These are phyloP conservation scores for Cyclocybe aegerita DNA, from an alignment of 768 basidiomycete genomes.

Conservation along the genomic window DNA sequence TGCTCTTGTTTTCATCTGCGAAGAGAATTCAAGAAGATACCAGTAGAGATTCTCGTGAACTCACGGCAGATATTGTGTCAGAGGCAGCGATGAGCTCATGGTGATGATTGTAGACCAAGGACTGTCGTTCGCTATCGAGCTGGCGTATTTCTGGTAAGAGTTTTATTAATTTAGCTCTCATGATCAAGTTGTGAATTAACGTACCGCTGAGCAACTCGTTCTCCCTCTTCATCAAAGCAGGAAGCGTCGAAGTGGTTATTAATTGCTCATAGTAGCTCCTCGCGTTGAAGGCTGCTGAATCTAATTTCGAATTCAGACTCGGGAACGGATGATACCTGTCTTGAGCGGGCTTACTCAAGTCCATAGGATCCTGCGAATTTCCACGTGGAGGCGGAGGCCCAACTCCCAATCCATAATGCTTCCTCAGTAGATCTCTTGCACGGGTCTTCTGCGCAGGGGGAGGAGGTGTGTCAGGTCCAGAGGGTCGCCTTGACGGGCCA, in stretches of 20 bases:
- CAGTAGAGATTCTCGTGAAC: constrained; percentile 16
- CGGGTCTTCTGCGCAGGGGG: constrained; percentile 45
- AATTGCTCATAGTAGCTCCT: constrained; percentile 84
- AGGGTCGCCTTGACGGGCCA: background rate
- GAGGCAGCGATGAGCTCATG: constrained; percentile 93
- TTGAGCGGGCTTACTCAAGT: constrained; percentile 52
- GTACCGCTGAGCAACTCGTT: constrained; percentile 78
- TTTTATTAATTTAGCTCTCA: too few species aligned
- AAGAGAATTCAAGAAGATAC: background rate
- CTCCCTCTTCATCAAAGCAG: constrained; percentile 72
- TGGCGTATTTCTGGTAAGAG: constrained; percentile 71
- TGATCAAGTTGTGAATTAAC: background rate
- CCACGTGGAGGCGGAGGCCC: constrained; percentile 65
- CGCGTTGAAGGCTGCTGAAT: constrained; percentile 81
- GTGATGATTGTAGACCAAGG: constrained; percentile 93
- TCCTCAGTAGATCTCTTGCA: constrained; percentile 76
- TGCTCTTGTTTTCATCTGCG: constrained; percentile 84
- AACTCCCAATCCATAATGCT: constrained; percentile 85
- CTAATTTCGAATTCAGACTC: constrained; percentile 35
- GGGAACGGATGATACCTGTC: background rate
- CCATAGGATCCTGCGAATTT: constrained; percentile 73
- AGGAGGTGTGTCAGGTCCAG: constrained; percentile 6
- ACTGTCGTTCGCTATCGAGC: constrained; percentile 85
- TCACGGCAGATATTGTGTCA: constrained; percentile 84
- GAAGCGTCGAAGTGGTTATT: constrained; percentile 77